Conservation (phyloP, 345 rosid species). For the Pelargonium nanum region DNA sequence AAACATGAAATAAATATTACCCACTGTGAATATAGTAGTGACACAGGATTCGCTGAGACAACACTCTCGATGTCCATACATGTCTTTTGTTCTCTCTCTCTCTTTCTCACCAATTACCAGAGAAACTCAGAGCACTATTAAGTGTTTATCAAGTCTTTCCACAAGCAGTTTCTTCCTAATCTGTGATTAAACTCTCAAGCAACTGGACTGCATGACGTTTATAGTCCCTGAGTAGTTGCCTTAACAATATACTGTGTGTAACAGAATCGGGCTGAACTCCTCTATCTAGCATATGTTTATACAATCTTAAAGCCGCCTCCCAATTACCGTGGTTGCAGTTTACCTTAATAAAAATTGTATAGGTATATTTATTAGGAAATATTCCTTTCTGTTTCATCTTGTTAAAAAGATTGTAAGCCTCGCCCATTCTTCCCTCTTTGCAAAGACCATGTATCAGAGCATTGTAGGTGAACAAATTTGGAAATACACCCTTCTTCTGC, state of each 20-base stretch:
- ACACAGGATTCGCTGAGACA: neutral
- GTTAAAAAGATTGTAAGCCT: conserved; percentile 41
- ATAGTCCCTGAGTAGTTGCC: conserved; percentile 41
- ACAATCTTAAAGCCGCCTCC: conserved; percentile 55
- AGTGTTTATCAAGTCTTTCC: conserved; percentile 12
- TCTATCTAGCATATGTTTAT: conserved; percentile 56
- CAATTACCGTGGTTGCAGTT: conserved; percentile 37
- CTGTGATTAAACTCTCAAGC: conserved; percentile 36
- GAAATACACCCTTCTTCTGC: conserved; percentile 40
- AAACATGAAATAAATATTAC: too few species aligned
- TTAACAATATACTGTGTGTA: conserved; percentile 46
- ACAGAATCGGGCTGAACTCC: conserved; percentile 48
- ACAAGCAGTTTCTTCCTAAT: conserved; percentile 9
- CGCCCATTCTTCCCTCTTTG: conserved; percentile 35
- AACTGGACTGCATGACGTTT: conserved; percentile 30
- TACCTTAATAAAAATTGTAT: conserved; percentile 59
- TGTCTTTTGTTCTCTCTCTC: too few species aligned
- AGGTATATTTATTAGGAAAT: conserved; percentile 54
- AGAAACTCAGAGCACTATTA: neutral
- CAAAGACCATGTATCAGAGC: conserved; percentile 55
- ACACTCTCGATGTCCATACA: too few species aligned
- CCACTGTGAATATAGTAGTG: neutral
- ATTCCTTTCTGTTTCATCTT: conserved; percentile 52
- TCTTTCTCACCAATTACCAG: neutral
- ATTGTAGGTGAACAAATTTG: conserved; percentile 65